phyloP scores from a whole-genome alignment of 164 flowering plant genomes.

The Taxillus chinensis region DNA sequence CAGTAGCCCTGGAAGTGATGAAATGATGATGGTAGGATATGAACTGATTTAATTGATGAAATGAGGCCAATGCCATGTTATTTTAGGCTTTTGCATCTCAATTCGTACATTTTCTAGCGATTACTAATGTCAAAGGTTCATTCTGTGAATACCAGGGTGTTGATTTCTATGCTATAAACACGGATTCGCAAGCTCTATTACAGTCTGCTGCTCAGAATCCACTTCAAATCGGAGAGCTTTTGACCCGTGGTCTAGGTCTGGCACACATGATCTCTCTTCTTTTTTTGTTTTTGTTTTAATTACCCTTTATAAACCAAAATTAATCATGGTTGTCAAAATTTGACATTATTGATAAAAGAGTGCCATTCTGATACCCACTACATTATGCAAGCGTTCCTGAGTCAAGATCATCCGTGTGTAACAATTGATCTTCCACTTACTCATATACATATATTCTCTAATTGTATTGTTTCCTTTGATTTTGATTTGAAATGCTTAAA shows the following conservation, averaged over 20 bases:
- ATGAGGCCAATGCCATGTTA: not conserved
- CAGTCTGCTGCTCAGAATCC: slow-evolving; percentile 86
- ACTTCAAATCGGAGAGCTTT: slow-evolving; percentile 90
- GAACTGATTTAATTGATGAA: not conserved
- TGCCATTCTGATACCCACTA: not conserved
- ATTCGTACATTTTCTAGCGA: not conserved
- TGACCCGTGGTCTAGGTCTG: slow-evolving; percentile 97
- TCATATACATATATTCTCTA: not conserved
- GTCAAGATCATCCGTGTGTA: not conserved
- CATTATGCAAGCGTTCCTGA: not conserved
- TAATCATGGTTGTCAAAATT: not conserved
- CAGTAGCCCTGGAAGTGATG: too few species aligned
- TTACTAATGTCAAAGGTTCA: slow-evolving; percentile 3
- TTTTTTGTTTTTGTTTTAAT: not conserved
- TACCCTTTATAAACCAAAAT: not conserved
- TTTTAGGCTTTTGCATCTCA: not conserved
- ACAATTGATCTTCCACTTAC: not conserved
- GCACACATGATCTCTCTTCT: slow-evolving; percentile 6
- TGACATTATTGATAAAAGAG: not conserved
- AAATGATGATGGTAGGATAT: too few species aligned
- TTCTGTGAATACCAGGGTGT: slow-evolving; percentile 47
- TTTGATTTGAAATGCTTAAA: slow-evolving; percentile 1
- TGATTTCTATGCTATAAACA: slow-evolving; percentile 95
- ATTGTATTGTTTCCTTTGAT: too few species aligned
- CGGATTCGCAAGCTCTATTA: slow-evolving; percentile 78